phyloP scores from a whole-genome alignment of 306 rosid genomes.

The Acmispon strigosus region DNA sequence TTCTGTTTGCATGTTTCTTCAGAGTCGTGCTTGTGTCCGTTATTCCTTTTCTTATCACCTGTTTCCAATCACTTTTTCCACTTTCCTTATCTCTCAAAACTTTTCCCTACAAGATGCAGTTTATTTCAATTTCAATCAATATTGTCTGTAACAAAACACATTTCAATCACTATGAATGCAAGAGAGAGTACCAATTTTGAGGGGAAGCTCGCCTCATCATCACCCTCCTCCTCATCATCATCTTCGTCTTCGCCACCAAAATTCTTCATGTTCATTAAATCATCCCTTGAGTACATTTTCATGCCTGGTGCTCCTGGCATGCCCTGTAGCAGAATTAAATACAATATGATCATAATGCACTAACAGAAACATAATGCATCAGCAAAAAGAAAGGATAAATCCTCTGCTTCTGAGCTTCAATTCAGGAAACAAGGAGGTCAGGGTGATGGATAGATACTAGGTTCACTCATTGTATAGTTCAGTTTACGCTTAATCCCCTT shows the following conservation, averaged over 20 bases:
- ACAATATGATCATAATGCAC: conserved; percentile 1
- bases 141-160: not conserved
- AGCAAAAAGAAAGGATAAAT: not conserved
- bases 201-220: conserved; percentile 41
- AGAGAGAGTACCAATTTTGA: conserved; percentile 61
- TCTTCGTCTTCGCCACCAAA: conserved; percentile 58
- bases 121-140: conserved; percentile 3
- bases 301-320: conserved; percentile 99
- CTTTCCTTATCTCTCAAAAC: conserved; percentile 54
- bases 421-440: too few relatives aligned
- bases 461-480: not conserved
- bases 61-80: conserved; percentile 54
- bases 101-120: conserved; percentile 47
- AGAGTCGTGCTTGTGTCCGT: conserved; percentile 40
- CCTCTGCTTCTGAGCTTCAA: not conserved
- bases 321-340: conserved; percentile 49
- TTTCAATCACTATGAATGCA: conserved; percentile 2
- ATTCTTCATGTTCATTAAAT: conserved; percentile 78
- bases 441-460: not conserved
- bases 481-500: not conserved
- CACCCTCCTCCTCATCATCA: conserved; percentile 46
- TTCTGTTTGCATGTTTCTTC: conserved; percentile 61
- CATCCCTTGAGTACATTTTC: conserved; percentile 96
- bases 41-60: conserved; percentile 42
- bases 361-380: not conserved